Evolutionary conservation across 495 filamentous ascomycete genomes (phyloP).

Genomic region (Xylaria acuta): DNA sequence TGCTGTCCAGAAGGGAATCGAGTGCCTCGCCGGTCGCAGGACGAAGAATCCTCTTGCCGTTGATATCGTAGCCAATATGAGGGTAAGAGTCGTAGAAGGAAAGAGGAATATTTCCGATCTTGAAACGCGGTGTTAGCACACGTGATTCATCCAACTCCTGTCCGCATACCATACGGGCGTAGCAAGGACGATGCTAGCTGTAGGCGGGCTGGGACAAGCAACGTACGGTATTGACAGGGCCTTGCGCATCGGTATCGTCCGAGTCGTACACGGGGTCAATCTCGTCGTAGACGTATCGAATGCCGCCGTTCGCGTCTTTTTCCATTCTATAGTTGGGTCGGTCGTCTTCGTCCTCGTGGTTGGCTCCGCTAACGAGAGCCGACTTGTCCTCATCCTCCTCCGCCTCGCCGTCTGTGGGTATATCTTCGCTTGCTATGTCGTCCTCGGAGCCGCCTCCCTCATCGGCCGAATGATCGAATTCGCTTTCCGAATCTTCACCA

Average conservation of each 20-base stretch:
- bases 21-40: constrained; percentile 93
- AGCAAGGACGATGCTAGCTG: not conserved
- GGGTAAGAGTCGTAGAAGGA: constrained; percentile 97
- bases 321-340: constrained; percentile 64
- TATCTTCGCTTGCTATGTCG: constrained; percentile 63
- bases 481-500: constrained; percentile 47
- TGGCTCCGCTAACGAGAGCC: constrained; percentile 28
- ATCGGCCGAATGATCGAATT: constrained; percentile 42
- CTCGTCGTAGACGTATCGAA: constrained; percentile 71
- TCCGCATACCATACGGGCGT: not conserved
- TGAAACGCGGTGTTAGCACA: not conserved
- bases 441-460: constrained; percentile 48
- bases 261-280: constrained; percentile 96
- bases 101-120: constrained; percentile 89
- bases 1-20: constrained; percentile 92
- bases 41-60: constrained; percentile 96
- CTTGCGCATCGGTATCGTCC: constrained; percentile 85
- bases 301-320: constrained; percentile 60
- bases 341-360: constrained; percentile 48
- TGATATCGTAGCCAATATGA: constrained; percentile 98
- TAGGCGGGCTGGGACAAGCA: not conserved
- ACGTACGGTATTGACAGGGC: constrained; percentile 71
- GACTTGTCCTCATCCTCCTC: constrained; percentile 41
- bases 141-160: not conserved
- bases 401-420: constrained; percentile 61